phyloP scores from a whole-genome alignment of 2,329 filamentous ascomycete species.

The Nigrospora osmanthi region DNA sequence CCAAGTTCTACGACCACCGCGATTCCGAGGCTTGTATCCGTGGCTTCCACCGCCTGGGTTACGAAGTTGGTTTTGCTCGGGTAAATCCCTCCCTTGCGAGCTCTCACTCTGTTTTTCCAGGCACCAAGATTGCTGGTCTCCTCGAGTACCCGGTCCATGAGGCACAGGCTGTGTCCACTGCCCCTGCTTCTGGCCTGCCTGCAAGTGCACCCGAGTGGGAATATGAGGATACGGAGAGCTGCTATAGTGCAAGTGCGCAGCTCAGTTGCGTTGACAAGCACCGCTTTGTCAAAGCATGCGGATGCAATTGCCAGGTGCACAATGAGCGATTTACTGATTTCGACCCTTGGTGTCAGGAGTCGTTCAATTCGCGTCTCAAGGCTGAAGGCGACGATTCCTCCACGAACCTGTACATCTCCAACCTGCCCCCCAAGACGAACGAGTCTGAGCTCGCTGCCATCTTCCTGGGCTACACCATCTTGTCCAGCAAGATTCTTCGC shows the following conservation, averaged over 20 bases:
- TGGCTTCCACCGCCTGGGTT: slow-evolving; percentile 87
- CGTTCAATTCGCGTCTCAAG: slow-evolving; percentile 96
- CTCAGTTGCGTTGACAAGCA: no score
- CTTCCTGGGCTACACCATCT: slow-evolving; percentile 73
- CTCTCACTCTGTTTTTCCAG: no score
- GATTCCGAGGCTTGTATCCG: slow-evolving; percentile 95
- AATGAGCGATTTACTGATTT: slow-evolving; percentile 4
- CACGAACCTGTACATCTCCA: slow-evolving; percentile 97
- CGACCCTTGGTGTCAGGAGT: slow-evolving; percentile 57
- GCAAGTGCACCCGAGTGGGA: no score
- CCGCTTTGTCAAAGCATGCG: background rate
- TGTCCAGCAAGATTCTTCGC: slow-evolving; percentile 91
- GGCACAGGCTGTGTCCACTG: no score
- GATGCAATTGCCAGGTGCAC: slow-evolving; percentile 1
- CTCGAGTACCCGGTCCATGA: no score
- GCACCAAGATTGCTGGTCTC: no score
- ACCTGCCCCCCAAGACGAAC: slow-evolving; percentile 84
- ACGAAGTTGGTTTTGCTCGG: slow-evolving; percentile 94
- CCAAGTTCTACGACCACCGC: slow-evolving; percentile 82
- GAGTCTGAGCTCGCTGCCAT: slow-evolving; percentile 78
- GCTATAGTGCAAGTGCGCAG: no score
- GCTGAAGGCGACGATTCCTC: slow-evolving; percentile 84
- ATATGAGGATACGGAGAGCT: background rate
- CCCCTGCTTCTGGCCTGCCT: no score
- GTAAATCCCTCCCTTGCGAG: slow-evolving; percentile 39